Base-by-base conservation (phyloP, 441 rosid species). In the Oxalis stricta region DNA sequence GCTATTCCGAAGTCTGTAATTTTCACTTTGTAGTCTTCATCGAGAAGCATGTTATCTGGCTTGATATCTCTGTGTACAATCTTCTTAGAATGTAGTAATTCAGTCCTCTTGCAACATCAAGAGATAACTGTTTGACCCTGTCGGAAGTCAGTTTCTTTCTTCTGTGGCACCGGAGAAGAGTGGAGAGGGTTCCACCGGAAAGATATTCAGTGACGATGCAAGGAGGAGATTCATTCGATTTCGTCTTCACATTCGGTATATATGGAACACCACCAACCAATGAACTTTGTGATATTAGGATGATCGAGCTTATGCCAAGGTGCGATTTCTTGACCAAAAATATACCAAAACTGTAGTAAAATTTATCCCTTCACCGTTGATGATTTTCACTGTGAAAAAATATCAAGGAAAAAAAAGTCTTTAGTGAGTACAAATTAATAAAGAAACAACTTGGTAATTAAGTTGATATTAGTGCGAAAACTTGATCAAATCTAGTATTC, bases 1-100 rank as follows among this genome's bases (percentile, higher is more conserved):
- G 96, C 98, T 44, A 85, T 94, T 41, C 98, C 98, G 28, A 89
- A 89, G 58, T 89, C 98, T 0, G 98, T 96, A 33, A 89, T 85
- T 58, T 89, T 89, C 3, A 89, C 69, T 0, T 82, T 80, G n/a
- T 96, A 72, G 0, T 78, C 58, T 72, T 73, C 82, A 70, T 89
- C 93, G 64, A 89, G 53, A 38, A 89, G 64, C 96, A 89, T 85
- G 66, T 89, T 89, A 61, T 89, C 98, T 9, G 96, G 85, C 68
- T 89, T 89, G 38, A 89, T 96, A 55, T 89, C 98, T 61, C 98
- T 70, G 59, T 91, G 98, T 28, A 85, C 98, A 43, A 91, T 83
- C 74, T 85, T 91, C 76, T 85, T 64, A 0, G 89, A 71, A 37
- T 91, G 96, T 56, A 91, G 95, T 91, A 91, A 58, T 87, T 76